A percentile compares a stretch with the other conserved stretches of the same genome.
These are phyloP conservation scores for Beauveria brongniartii DNA, from an alignment of 2,329 filamentous ascomycete species.

Conservation along the genomic window DNA sequence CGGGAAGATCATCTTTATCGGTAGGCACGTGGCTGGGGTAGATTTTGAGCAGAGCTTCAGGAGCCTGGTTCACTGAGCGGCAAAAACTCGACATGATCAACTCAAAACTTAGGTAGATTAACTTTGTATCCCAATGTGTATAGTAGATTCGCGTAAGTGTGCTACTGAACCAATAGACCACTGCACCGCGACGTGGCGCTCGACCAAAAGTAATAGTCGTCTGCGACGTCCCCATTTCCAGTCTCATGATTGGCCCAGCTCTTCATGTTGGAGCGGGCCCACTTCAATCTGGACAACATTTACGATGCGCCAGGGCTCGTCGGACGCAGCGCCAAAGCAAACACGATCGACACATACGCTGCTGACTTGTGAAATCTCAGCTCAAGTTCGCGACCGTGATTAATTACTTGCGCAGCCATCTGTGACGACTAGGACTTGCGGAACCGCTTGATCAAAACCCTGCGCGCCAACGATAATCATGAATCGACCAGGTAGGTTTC, in stretches of 20 bases:
- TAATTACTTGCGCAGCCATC: background rate
- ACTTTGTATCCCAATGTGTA: background rate
- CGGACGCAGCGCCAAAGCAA: background rate
- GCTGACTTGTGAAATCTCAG: background rate
- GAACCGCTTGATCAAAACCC: background rate
- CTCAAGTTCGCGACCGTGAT: background rate
- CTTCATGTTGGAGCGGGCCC: conserved; percentile 27
- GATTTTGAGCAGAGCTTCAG: conserved; percentile 42
- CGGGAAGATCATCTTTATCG: conserved; percentile 59
- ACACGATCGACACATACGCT: conserved; percentile 1
- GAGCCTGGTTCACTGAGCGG: conserved; percentile 18
- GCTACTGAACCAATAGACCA: background rate
- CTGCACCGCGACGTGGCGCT: background rate
- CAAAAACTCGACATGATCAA: background rate
- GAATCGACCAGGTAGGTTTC: conserved; percentile 52
- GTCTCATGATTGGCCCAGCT: conserved; percentile 11
- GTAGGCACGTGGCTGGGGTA: conserved; percentile 43
- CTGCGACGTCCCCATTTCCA: background rate
- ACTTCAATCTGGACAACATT: conserved; percentile 22
- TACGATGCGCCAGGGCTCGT: conserved; percentile 9
- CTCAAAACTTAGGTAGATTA: background rate
- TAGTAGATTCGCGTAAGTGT: background rate
- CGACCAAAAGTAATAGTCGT: background rate
- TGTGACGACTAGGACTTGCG: background rate
- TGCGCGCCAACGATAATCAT: conserved; percentile 24